A percentile compares a stretch with the other conserved stretches of the same genome.
These are phyloP conservation scores for Triticum turgidum DNA, from an alignment of 176 grass and related monocot species.

Conservation along the genomic window DNA sequence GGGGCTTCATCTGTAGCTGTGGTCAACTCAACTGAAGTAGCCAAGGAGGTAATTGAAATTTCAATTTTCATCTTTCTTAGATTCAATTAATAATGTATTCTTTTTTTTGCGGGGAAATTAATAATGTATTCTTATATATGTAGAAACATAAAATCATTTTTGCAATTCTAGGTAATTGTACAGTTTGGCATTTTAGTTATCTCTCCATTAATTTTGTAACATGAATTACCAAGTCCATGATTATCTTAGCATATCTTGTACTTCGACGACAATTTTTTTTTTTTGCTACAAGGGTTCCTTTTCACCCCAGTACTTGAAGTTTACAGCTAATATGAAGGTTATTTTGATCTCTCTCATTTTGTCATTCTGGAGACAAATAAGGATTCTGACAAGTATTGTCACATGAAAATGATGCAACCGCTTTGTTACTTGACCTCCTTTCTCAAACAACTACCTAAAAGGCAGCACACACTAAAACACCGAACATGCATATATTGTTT, in stretches of 20 bases:
- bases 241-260: background rate
- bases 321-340: background rate
- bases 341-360: background rate
- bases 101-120: background rate
- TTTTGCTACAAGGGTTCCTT: background rate
- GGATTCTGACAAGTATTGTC: background rate
- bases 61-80: background rate
- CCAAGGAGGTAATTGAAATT: slow-evolving; percentile 57
- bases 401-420: background rate
- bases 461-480: background rate
- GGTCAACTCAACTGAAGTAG: slow-evolving; percentile 71
- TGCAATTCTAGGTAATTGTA: background rate
- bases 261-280: too few species aligned
- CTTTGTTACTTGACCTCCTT: background rate
- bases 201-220: background rate
- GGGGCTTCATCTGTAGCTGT: slow-evolving; percentile 61
- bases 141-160: background rate
- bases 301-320: background rate
- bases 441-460: background rate
- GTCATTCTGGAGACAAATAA: background rate
- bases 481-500: background rate
- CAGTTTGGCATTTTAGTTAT: background rate
- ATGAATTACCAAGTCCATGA: background rate
- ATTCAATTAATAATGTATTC: background rate
- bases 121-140: background rate